Evolutionary conservation across 2,329 filamentous ascomycete genomes (phyloP).

Genomic region (Alternaria novae-zelandiae): DNA sequence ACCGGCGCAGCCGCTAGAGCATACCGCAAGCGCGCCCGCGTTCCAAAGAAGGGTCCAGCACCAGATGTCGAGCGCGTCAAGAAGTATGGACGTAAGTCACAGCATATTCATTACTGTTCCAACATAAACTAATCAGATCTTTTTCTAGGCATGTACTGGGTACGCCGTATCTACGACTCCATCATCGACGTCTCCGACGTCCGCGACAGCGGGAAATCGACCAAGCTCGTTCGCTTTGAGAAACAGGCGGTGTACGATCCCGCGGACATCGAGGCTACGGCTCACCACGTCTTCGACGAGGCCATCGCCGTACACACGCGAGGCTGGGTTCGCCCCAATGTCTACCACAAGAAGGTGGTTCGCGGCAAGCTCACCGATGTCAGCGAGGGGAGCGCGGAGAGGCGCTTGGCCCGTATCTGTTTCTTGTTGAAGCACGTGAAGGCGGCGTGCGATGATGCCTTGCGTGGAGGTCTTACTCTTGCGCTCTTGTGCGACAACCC

Average conservation of each 20-base stretch:
- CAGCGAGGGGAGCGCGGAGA: slow-evolving; percentile 22
- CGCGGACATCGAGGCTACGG: slow-evolving; percentile 35
- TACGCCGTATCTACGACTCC: slow-evolving; percentile 36
- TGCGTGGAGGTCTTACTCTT: slow-evolving; percentile 33
- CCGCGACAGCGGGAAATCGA: slow-evolving; percentile 20
- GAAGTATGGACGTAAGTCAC: slow-evolving; percentile 24
- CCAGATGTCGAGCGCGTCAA: slow-evolving; percentile 30
- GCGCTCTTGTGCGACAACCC: slow-evolving; percentile 36
- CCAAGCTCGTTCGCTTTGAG: slow-evolving; percentile 29
- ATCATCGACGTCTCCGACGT: slow-evolving; percentile 33
- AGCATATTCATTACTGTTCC: neutral
- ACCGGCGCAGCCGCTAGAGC: slow-evolving; percentile 22
- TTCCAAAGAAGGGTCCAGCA: slow-evolving; percentile 17
- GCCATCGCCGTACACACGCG: slow-evolving; percentile 32
- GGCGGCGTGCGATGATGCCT: slow-evolving; percentile 34
- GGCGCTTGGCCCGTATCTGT: slow-evolving; percentile 31
- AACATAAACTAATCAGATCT: slow-evolving; percentile 1
- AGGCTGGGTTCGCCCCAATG: slow-evolving; percentile 24
- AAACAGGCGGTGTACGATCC: slow-evolving; percentile 7
- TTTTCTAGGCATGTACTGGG: slow-evolving; percentile 33
- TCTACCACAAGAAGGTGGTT: slow-evolving; percentile 34
- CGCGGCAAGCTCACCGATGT: slow-evolving; percentile 32
- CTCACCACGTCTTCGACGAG: slow-evolving; percentile 39
- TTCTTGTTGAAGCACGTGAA: slow-evolving; percentile 25
- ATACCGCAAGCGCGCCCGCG: slow-evolving; percentile 23